Conservation (phyloP, 768 basidiomycete species). For the Bullera alba region DNA sequence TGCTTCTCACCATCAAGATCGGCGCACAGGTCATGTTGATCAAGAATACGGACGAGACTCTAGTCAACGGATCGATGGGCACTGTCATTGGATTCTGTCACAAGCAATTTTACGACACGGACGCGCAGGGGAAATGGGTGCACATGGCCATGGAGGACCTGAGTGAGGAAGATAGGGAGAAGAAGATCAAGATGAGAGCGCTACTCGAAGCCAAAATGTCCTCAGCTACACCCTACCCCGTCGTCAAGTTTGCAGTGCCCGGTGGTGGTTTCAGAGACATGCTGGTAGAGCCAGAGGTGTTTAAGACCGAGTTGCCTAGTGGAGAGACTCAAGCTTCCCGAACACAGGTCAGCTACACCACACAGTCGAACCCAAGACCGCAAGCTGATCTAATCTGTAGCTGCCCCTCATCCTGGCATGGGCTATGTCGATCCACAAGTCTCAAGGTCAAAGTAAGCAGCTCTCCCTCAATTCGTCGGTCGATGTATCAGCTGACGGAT, state of each 20-base stretch:
- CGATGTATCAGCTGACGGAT: background rate
- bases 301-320: constrained; percentile 81
- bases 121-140: constrained; percentile 43
- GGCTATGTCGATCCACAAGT: constrained; percentile 99
- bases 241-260: constrained; percentile 69
- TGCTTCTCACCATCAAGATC: constrained; percentile 60
- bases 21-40: constrained; percentile 93
- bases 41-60: constrained; percentile 81
- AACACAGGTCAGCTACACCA: constrained; percentile 60
- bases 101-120: constrained; percentile 23
- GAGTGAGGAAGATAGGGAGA: constrained; percentile 46
- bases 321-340: constrained; percentile 76
- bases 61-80: constrained; percentile 94
- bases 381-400: constrained; percentile 47
- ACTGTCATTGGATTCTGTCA: constrained; percentile 63
- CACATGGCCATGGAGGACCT: constrained; percentile 37
- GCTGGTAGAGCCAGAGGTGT: constrained; percentile 63
- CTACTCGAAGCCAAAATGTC: constrained; percentile 36
- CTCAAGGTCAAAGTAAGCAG: constrained; percentile 73
- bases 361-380: background rate
- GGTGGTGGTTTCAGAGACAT: constrained; percentile 53
- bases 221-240: constrained; percentile 51
- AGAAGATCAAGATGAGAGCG: constrained; percentile 34
- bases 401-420: constrained; percentile 82
- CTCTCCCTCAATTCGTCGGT: background rate